Base-by-base conservation (phyloP, 179 eudicot genomes). In the Sideroxylon spinosum region DNA sequence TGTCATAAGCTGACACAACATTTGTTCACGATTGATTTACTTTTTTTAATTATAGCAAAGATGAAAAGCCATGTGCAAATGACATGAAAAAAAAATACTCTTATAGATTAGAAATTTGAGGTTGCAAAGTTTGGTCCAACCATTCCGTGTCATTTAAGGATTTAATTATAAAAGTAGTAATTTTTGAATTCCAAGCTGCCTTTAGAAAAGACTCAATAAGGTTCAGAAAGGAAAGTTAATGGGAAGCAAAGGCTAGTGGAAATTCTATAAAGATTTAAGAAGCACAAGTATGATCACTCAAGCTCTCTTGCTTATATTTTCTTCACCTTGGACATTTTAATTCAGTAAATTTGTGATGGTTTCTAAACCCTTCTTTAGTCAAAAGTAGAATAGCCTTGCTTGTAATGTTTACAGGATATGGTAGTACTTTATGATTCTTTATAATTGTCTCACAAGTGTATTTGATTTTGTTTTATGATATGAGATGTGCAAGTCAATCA, bases 371-470 rank as follows among this genome's bases (percentile, higher is more conserved):
- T 29, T 56, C 23, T 26, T 5, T 25, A 55, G 50, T 73, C 74
- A 1, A 4, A 52, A 16, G 55, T 80, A 55, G 52, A 22, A 37
- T 56, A 32, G 3, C 3, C 3, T 3, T 1, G 3, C 3, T 3
- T 32, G 3, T 32, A 3, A 32, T 32, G 3, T 32, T 32, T 32
- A 3, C 1, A 3, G 98, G 97, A 95, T 81, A 88, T 95, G 99
- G 97, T 92, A 70, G 86, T 95, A 26, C 88, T 95, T 95, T 37
- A 91, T 87, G 99, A 95, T 3, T 95, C 98, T n/a, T 80, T 95
- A 83, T 98, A 95, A 85, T 92, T 95, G 82, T 98, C 99, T 85
- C 99, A 95, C 63, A 95, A 95, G 83, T 93, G 99, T 86, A 95
- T 93, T 89, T 95, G 74, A 95, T 93, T 88, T 95, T 98, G 70